Evolutionary conservation across 192 early-diverging fungal genomes (phyloP), one percentile per base, ranked within the genome.

Genomic region (Linnemannia hyalina): DNA sequence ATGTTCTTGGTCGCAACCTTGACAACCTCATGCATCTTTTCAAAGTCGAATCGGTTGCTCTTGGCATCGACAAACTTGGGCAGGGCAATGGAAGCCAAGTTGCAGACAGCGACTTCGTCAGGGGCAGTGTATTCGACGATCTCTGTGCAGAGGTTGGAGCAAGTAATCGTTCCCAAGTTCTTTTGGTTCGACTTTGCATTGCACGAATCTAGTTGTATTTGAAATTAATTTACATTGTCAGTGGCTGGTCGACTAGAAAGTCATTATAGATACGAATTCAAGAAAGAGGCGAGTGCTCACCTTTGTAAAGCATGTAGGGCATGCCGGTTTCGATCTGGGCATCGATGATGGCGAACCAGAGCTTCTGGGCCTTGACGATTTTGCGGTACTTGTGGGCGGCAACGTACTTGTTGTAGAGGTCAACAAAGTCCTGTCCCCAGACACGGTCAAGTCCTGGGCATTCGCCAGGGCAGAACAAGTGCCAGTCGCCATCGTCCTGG

Each of bases 121-220:
- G 98, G 96, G 26, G 92, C 88, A 23, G 97, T 95, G 92, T 98
- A 99, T 87, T 99, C 97, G 73, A 99, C 94, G 83, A 99, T 99
- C 83, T 99, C 98, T 2, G 98, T 99, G 90, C 98, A 99, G 76
- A 99, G 91, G 91, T 99, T 99, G 75, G 95, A 96, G 92, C 97
- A 97, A 82, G 95, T 97, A 93, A 99, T 99, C 9, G 97, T 99
- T 44, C 98, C 98, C 47, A 99, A 89, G 90, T 99, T 98, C 91
- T 98, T 96, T 90, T 99, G 98, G 91, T 99, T 99, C 42, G 96
- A 97, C 92, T 99, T 99, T 85, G 94, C 90, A 88, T 99, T 99
- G 91, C 98, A 99, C 47, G 98, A 94, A 90, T 99, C 98, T 90
- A 83, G 32, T 60, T 18, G 29, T 26, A 49, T 20, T 44, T 20